A percentile compares a stretch with the other conserved stretches of the same genome.
phyloP scores from a whole-genome alignment of 116 monocot genomes.

The Iris pallida region DNA sequence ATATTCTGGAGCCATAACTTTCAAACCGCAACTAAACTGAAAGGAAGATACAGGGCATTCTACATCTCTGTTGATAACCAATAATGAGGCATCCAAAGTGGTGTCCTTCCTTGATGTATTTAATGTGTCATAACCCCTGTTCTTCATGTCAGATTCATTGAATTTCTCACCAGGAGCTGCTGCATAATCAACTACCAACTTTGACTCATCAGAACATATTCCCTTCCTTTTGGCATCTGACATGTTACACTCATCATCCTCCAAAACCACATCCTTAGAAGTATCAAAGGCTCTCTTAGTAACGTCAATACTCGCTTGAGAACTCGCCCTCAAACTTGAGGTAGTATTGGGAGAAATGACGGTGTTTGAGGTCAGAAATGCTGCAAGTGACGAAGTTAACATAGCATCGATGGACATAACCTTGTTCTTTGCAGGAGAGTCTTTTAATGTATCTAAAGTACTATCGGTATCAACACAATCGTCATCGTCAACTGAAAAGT shows the following conservation, averaged over 20 bases:
- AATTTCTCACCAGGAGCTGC: conserved; percentile 3
- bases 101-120: background rate
- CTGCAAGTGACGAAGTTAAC: conserved; percentile 63
- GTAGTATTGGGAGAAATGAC: conserved; percentile 3
- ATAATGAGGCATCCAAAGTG: background rate
- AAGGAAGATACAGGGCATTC: background rate
- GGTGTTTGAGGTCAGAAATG: conserved; percentile 45
- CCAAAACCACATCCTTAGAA: background rate
- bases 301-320: conserved; percentile 4
- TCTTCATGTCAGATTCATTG: conserved; percentile 2
- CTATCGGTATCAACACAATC: conserved; percentile 12
- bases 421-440: conserved; percentile 7
- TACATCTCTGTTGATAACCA: background rate
- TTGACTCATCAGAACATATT: background rate
- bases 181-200: background rate
- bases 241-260: background rate
- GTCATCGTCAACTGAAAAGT: conserved; percentile 37
- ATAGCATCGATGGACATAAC: conserved; percentile 44
- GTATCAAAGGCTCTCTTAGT: background rate
- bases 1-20: conserved; percentile 16
- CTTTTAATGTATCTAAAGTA: conserved; percentile 22
- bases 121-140: background rate
- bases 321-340: background rate
- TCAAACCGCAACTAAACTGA: background rate
- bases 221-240: background rate